Percentiles rank a stretch among this genome's conserved stretches.
Evolutionary conservation across 345 rosid genomes (phyloP).

Genomic region (Arabidopsis arenosa): DNA sequence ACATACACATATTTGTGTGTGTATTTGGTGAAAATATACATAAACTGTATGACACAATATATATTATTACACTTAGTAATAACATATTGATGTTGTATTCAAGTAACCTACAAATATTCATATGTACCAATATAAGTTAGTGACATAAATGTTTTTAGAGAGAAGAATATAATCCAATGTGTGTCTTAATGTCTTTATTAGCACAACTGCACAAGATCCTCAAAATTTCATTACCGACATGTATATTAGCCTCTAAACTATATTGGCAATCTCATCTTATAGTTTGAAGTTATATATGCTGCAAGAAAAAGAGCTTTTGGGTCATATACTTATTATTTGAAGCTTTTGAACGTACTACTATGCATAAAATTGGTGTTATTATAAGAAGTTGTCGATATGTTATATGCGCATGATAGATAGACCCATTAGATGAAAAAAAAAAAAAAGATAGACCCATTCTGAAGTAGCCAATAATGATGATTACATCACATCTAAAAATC

Average conservation of each 20-base stretch:
- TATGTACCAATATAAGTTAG: conserved; percentile 24
- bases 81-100: conserved; percentile 17
- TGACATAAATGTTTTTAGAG: neutral
- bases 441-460: conserved; percentile 16
- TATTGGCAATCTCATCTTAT: conserved; percentile 19
- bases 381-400: conserved; percentile 13
- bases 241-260: conserved; percentile 14
- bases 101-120: conserved; percentile 25
- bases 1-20: conserved; percentile 2
- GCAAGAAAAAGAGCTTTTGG: neutral
- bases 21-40: neutral
- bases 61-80: conserved; percentile 10
- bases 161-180: conserved; percentile 32
- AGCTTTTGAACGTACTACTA: neutral
- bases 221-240: conserved; percentile 30
- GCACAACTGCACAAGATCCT: conserved; percentile 10
- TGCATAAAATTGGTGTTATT: neutral
- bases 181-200: conserved; percentile 18
- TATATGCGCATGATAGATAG: conserved; percentile 39
- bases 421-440: neutral
- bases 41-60: conserved; percentile 12
- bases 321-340: neutral
- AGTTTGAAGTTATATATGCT: neutral
- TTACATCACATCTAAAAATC: conserved; percentile 43
- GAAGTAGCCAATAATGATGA: conserved; percentile 43